A percentile compares a stretch with the other conserved stretches of the same genome.
phyloP scores from a whole-genome alignment of 495 filamentous ascomycete species.

The Aspergillus leporis region DNA sequence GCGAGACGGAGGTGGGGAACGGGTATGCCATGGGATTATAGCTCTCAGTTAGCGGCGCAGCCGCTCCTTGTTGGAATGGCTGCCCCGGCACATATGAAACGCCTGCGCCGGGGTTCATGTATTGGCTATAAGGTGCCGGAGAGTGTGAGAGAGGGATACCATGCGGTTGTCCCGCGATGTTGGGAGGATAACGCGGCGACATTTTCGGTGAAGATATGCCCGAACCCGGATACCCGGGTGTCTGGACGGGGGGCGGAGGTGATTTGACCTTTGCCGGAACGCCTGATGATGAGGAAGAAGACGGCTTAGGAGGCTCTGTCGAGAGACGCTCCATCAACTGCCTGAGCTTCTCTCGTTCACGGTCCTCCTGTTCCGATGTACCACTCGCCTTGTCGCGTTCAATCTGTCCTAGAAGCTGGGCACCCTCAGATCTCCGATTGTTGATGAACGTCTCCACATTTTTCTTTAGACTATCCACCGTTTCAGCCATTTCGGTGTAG shows the following conservation, averaged over 20 bases:
- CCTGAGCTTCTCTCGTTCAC: constrained; percentile 80
- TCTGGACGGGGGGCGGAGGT: constrained; percentile 45
- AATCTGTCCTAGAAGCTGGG: constrained; percentile 83
- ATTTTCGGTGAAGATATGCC: constrained; percentile 39
- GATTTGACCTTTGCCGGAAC: constrained; percentile 39
- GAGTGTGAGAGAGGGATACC: constrained; percentile 39
- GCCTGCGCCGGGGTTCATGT: constrained; percentile 30
- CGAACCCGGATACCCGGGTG: constrained; percentile 39
- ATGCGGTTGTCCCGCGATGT: constrained; percentile 31
- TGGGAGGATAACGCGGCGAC: constrained; percentile 52
- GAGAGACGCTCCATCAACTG: constrained; percentile 96
- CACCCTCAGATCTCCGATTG: constrained; percentile 89
- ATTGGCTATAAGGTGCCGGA: constrained; percentile 45
- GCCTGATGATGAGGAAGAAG: constrained; percentile 44
- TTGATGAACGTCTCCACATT: constrained; percentile 97
- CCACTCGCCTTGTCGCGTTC: constrained; percentile 72
- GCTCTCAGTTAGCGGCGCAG: constrained; percentile 45
- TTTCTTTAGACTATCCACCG: constrained; percentile 90
- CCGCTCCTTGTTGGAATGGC: constrained; percentile 49
- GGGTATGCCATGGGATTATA: constrained; percentile 60
- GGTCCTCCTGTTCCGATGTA: constrained; percentile 74
- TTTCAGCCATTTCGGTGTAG: constrained; percentile 94
- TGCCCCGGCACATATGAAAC: constrained; percentile 35
- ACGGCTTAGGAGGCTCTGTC: constrained; percentile 60
- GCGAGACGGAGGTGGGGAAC: constrained; percentile 47